Percentiles rank a stretch among this genome's conserved stretches.
Conservation (phyloP, 164 flowering plant genomes). For the Echeveria elegans region DNA sequence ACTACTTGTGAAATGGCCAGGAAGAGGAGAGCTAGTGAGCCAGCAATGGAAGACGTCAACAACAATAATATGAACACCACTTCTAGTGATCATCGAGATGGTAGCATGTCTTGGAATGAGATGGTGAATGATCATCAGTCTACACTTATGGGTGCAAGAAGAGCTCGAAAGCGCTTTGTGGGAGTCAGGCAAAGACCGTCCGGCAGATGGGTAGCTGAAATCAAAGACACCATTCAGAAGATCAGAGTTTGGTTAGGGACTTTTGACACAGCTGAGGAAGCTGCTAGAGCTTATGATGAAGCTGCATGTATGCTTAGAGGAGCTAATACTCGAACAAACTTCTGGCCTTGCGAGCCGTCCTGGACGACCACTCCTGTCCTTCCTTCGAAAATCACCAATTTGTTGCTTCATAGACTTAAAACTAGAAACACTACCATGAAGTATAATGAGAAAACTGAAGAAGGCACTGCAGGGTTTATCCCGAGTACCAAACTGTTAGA, state of each 20-base stretch:
- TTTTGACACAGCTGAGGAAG: constrained; percentile 54
- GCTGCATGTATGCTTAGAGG: constrained; percentile 59
- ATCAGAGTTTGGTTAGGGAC: constrained; percentile 59
- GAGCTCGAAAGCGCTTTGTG: constrained; percentile 39
- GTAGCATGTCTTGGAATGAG: constrained; percentile 30
- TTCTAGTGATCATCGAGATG: constrained; percentile 8
- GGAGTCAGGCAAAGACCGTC: constrained; percentile 57
- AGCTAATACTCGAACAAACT: constrained; percentile 49
- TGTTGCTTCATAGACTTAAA: constrained; percentile 42
- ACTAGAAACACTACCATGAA: constrained; percentile 24
- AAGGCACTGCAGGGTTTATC: neutral
- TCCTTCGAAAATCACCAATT: constrained; percentile 45
- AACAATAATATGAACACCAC: neutral
- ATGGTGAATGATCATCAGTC: constrained; percentile 45
- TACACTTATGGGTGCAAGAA: constrained; percentile 25
- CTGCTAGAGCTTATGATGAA: constrained; percentile 59
- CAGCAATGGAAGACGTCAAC: constrained; percentile 12
- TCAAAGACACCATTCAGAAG: constrained; percentile 50
- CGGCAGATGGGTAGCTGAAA: constrained; percentile 56
- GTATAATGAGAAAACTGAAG: neutral
- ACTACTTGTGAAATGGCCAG: constrained; percentile 23
- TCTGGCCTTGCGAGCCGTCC: constrained; percentile 39
- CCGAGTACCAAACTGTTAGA: neutral
- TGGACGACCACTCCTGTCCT: constrained; percentile 36
- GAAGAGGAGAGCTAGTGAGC: constrained; percentile 29